Percentiles rank a stretch among this genome's conserved stretches.
Conservation (phyloP, 495 filamentous ascomycete species). For the Hypoxylon lenormandii region DNA sequence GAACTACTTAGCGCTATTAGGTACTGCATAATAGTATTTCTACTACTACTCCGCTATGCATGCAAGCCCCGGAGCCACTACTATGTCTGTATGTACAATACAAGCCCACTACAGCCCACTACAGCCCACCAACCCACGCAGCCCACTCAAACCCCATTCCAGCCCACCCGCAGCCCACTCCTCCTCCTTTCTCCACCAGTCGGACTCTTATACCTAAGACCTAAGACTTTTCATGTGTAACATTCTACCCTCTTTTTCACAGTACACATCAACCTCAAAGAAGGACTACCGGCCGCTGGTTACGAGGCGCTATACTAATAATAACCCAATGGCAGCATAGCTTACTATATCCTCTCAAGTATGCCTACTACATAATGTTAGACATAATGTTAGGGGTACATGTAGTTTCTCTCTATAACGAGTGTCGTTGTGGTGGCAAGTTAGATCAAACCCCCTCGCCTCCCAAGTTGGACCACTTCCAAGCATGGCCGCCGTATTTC, state of each 20-base stretch:
- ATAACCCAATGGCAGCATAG: constrained; percentile 1
- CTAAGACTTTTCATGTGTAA: background rate
- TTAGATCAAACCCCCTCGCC: background rate
- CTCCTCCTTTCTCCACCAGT: background rate
- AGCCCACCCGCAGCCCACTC: background rate
- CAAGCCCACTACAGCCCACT: background rate
- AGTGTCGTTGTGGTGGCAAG: constrained; percentile 14
- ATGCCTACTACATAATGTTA: no score
- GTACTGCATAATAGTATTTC: background rate
- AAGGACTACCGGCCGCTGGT: constrained; percentile 1
- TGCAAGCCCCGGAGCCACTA: background rate
- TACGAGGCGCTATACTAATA: constrained; percentile 1
- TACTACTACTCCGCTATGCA: background rate
- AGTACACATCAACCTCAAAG: background rate
- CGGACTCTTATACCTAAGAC: background rate
- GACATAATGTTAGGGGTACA: no score
- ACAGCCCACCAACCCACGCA: background rate
- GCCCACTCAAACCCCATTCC: background rate
- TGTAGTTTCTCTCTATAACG: no score
- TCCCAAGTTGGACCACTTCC: background rate
- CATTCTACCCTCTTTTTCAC: background rate
- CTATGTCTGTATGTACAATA: no score
- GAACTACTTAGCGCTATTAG: constrained; percentile 15
- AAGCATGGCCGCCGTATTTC: constrained; percentile 8
- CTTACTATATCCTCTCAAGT: constrained; percentile 1